Conservation (phyloP, 768 basidiomycete species). For the Gloeophyllum trabeum region DNA sequence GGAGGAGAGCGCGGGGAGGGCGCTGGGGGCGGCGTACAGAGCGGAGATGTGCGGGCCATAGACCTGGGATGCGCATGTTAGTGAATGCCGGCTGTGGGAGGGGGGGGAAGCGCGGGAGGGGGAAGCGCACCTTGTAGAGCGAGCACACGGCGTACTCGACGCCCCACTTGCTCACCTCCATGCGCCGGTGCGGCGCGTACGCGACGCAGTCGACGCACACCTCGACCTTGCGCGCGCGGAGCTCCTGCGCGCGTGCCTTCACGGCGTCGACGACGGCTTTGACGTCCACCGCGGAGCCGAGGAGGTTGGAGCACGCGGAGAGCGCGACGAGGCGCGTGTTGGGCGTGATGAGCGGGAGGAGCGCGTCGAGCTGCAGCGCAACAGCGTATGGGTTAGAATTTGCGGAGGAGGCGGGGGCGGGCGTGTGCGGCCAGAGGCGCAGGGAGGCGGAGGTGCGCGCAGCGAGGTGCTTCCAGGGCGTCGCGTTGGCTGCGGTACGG, state of each 20-base stretch:
- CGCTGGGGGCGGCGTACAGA: conserved; percentile 43
- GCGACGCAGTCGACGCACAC: conserved; percentile 70
- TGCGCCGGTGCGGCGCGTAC: conserved; percentile 60
- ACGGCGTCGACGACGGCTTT: conserved; percentile 42
- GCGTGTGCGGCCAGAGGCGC: conserved; percentile 46
- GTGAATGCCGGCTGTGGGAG: background rate
- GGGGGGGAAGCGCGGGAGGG: background rate
- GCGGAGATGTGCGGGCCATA: conserved; percentile 67
- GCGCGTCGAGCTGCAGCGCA: conserved; percentile 35
- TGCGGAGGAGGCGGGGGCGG: conserved; percentile 23
- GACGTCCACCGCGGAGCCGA: conserved; percentile 56
- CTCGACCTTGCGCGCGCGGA: conserved; percentile 51
- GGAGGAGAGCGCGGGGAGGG: conserved; percentile 42
- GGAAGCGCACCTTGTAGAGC: conserved; percentile 53
- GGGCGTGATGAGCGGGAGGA: conserved; percentile 48
- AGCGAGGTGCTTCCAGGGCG: conserved; percentile 70
- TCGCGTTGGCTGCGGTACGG: conserved; percentile 47
- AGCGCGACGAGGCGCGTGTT: conserved; percentile 68
- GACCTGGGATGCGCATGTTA: conserved; percentile 33
- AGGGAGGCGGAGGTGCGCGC: conserved; percentile 38
- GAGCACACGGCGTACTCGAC: conserved; percentile 65
- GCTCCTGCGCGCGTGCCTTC: conserved; percentile 34
- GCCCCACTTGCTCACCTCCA: conserved; percentile 71
- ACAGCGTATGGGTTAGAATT: conserved; percentile 58
- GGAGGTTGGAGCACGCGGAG: conserved; percentile 65